Percentiles rank a stretch among this genome's conserved stretches.
Evolutionary conservation across 768 basidiomycete genomes (phyloP).

Genomic region (Brasilioporus rufonigricans): DNA sequence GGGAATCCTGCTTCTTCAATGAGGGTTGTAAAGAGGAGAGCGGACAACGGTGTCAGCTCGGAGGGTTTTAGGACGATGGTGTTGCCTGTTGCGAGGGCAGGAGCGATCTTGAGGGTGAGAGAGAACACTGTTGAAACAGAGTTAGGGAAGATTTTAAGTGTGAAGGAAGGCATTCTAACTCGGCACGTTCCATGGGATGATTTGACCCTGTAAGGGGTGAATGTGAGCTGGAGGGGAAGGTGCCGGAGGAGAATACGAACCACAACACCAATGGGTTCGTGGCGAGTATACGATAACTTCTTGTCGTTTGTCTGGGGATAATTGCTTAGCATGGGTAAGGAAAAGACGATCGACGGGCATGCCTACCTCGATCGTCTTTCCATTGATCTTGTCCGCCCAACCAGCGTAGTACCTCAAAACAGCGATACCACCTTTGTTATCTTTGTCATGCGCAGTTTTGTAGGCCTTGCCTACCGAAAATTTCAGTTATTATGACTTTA

Average conservation of each 20-base stretch:
- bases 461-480: conserved; percentile 6
- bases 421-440: not conserved
- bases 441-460: not conserved
- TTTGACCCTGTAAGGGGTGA: conserved; percentile 6
- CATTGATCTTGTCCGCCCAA: conserved; percentile 13
- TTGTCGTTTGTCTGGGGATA: not conserved
- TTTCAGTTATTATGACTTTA: not conserved
- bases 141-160: not conserved
- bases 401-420: conserved; percentile 10
- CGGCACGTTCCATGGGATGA: conserved; percentile 12
- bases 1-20: conserved; percentile 9
- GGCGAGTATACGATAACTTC: conserved; percentile 9
- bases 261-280: conserved; percentile 13
- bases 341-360: not conserved
- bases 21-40: conserved; percentile 5
- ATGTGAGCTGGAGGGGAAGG: not conserved
- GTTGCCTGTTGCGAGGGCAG: conserved; percentile 10
- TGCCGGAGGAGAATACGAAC: not conserved
- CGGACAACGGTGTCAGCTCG: conserved; percentile 8
- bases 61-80: conserved; percentile 12
- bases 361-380: conserved; percentile 5
- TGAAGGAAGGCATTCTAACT: not conserved
- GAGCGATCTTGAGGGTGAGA: conserved; percentile 7
- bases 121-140: not conserved
- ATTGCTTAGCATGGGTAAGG: not conserved